phyloP scores from a whole-genome alignment of 2,329 filamentous ascomycete species.

The Botrytis tulipae region DNA sequence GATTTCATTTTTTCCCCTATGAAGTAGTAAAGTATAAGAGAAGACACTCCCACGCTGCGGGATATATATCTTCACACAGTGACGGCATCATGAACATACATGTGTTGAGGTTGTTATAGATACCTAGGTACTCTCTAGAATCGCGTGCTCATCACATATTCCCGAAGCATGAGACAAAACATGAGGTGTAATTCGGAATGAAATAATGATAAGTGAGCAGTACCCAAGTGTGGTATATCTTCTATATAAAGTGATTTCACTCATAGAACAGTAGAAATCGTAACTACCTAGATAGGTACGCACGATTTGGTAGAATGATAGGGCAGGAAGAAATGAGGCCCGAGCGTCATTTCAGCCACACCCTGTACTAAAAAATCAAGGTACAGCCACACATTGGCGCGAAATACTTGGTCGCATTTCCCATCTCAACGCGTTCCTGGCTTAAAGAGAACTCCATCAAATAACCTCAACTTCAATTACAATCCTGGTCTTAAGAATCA shows the following conservation, averaged over 20 bases:
- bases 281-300: too few species aligned
- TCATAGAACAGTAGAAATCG: not conserved
- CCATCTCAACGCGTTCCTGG: conserved; percentile 2
- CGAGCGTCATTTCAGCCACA: conserved; percentile 6
- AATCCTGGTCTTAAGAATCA: not conserved
- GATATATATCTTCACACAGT: not conserved
- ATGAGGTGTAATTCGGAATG: not conserved
- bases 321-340: not conserved
- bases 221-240: not conserved
- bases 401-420: conserved; percentile 14
- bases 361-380: not conserved
- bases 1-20: not conserved
- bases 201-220: too few species aligned
- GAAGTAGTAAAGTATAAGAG: not conserved
- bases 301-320: not conserved
- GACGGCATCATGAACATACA: not conserved
- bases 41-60: too few species aligned
- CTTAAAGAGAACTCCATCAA: not conserved
- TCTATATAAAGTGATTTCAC: not conserved
- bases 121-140: not conserved
- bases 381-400: conserved; percentile 14
- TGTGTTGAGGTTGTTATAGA: not conserved
- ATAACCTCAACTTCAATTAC: not conserved
- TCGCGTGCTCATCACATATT: not conserved
- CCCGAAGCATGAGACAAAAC: not conserved